Conservation (phyloP, 1,284 basidiomycete species). For the Afroboletus lepidellus region DNA sequence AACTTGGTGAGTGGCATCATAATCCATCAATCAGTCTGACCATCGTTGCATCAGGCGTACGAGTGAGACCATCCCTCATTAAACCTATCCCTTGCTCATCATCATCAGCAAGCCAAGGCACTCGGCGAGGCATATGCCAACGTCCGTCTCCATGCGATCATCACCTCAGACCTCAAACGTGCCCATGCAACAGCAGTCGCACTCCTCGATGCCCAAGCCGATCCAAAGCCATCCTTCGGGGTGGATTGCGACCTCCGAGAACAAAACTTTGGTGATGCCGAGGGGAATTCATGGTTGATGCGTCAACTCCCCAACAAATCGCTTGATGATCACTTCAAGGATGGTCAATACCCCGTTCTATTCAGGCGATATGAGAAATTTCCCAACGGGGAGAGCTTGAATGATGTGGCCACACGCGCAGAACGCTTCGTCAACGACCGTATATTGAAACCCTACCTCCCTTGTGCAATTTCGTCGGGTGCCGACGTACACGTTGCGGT, state of each 20-base stretch:
- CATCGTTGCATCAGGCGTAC: conserved; percentile 60
- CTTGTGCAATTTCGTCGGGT: conserved; percentile 39
- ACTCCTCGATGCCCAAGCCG: conserved; percentile 49
- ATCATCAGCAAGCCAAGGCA: conserved; percentile 76
- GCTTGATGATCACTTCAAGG: conserved; percentile 50
- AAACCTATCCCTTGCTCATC: too few relatives aligned
- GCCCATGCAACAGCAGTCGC: conserved; percentile 71
- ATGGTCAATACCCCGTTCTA: conserved; percentile 51
- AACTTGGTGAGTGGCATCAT: conserved; percentile 60
- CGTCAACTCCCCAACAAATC: conserved; percentile 34
- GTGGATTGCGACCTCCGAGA: conserved; percentile 57
- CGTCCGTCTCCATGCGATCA: conserved; percentile 63
- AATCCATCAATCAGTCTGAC: conserved; percentile 7
- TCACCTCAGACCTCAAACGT: conserved; percentile 79
- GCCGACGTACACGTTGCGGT: conserved; percentile 59
- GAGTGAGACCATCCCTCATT: conserved; percentile 42
- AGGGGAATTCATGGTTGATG: conserved; percentile 57
- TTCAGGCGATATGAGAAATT: conserved; percentile 54
- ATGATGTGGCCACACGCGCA: conserved; percentile 67
- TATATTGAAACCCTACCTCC: conserved; percentile 57
- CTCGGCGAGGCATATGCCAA: conserved; percentile 63
- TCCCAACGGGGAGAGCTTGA: conserved; percentile 70
- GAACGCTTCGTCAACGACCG: conserved; percentile 56
- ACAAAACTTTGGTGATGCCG: conserved; percentile 72
- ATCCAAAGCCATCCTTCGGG: conserved; percentile 55